Base-by-base conservation (phyloP, 2,329 filamentous ascomycete species). In the Sporothrix pallida region DNA sequence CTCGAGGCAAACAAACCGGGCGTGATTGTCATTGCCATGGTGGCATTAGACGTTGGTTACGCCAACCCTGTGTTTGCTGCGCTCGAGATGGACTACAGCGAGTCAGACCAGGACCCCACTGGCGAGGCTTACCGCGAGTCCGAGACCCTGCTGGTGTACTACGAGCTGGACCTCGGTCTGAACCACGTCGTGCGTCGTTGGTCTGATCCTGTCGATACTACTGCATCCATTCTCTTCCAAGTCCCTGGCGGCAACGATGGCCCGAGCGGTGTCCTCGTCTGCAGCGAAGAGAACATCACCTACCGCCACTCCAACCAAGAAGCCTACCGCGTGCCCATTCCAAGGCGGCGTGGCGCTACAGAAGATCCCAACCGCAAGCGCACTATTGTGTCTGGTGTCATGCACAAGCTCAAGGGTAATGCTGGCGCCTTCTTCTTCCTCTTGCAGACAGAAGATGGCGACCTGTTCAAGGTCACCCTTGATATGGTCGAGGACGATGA, bases 111-210 rank as follows among this genome's bases (percentile, higher is more conserved):
- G 81, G 97, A 99, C 81, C 90, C 94, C 0, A 93, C 93, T 0
- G 95, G 95, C 17, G 89, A 93, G 80, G 94, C 94, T 1, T 90
- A 91, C 77, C 87, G 92, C 74, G 92, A 97, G 77, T 85, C 93
- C 65, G 95, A 98, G 81, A 98, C 97, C 75, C 90, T 93, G 77
- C 85, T 99, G 42, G 95, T 98, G 0, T 99, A 98, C 83, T 99
- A 99, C 80, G 96, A 98, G 83, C 90, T 99, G 26, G 96, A 99
- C 79, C 88, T 99, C 42, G 97, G 97, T 48, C 84, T 99, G 72
- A 99, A 99, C 79, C 96, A 99, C 80, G 96, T 99, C 52, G 94
- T 99, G 23, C 91, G 95, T 74, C 97, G 95, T 81, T 99, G 96
- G 96, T 92, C 94, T 13, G 96, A 99, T 78, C 89, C 93, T 0